Base-by-base conservation (phyloP, 192 early-diverging fungal species). In the Umbelopsis sp. region DNA sequence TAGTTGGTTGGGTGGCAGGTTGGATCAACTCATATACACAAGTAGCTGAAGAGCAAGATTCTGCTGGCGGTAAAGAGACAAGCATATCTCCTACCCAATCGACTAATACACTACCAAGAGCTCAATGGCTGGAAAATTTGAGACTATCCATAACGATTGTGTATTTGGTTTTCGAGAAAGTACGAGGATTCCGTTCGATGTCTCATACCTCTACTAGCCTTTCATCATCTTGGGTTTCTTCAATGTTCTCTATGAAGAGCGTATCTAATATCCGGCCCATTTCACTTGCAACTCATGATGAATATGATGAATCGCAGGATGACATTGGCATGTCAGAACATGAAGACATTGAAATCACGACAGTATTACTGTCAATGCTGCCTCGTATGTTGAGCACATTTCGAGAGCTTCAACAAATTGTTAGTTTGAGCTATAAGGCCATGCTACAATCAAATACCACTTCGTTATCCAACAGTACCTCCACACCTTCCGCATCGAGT, bases 121-220 rank as follows among this genome's bases (percentile, higher is more conserved):
- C 64, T 20, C 82, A 81, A 66, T 83, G 82, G 82, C 71, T 78
- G 23, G 82, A 83, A 58, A 78, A 76, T 25, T 46, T 83, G 5
- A 66, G 80, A 25, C 44, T 83, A 21, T 72, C 80, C 2, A 64
- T 81, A 4, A 77, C 80, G 2, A 78, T 83, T 41, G 30, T 83
- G 41, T 68, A 58, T 18, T 71, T 76, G 8, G 64, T 81, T 4
- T 44, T 81, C 2, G 74, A 78, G 21, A 81, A 81, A 33, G 72
- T 78, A 8, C 76, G 77, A 69, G 53, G 37, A 37, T 68, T 68
- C 10, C 71, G 72, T 58, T 71, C 68, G 12, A 37, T 72, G 50
- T 15, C 55, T 35, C 55, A 61, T 16, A 61, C 76, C 11, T 48
- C 69, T 0, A 58, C 71, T 8, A 65, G 76, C 7, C 37, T 71